These are phyloP conservation scores for Trypanosoma cruzi DNA, from an alignment of 208 protist species.

Conservation along the genomic window DNA sequence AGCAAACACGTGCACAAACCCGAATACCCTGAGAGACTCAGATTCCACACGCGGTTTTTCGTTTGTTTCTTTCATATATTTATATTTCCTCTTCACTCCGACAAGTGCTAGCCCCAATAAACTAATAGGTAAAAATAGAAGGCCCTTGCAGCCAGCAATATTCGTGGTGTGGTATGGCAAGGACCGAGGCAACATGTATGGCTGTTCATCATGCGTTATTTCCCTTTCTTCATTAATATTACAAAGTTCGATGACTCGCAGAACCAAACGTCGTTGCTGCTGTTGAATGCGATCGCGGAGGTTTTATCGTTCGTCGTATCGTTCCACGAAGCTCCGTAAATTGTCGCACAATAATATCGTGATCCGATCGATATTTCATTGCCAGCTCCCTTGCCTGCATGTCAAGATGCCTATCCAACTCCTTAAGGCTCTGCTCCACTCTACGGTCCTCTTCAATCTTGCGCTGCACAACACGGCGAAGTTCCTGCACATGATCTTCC, in stretches of 20 bases:
- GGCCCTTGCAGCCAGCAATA: neutral
- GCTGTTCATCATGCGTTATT: neutral
- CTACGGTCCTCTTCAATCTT: conserved; percentile 78
- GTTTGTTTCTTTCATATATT: too few species aligned
- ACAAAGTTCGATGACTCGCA: neutral
- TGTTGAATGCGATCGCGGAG: conserved; percentile 9
- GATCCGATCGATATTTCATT: conserved; percentile 78
- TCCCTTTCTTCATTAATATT: neutral
- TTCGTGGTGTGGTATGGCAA: neutral
- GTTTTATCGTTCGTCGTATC: conserved; percentile 57
- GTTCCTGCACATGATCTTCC: conserved; percentile 63
- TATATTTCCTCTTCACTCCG: neutral
- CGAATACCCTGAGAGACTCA: neutral
- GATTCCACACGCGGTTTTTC: neutral
- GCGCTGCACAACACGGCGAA: conserved; percentile 68
- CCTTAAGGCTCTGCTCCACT: conserved; percentile 70
- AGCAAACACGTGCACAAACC: neutral
- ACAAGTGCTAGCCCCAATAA: neutral
- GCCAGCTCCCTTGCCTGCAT: conserved; percentile 82
- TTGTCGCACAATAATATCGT: conserved; percentile 71
- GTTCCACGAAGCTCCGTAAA: conserved; percentile 68
- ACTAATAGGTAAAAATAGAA: neutral
- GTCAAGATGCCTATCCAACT: conserved; percentile 73
- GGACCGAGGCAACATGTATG: neutral
- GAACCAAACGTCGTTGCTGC: neutral